Evolutionary conservation across 2,329 filamentous ascomycete species (phyloP), one percentile per base, ranked within the genome.

Genomic region (Pleurostoma richardsiae): DNA sequence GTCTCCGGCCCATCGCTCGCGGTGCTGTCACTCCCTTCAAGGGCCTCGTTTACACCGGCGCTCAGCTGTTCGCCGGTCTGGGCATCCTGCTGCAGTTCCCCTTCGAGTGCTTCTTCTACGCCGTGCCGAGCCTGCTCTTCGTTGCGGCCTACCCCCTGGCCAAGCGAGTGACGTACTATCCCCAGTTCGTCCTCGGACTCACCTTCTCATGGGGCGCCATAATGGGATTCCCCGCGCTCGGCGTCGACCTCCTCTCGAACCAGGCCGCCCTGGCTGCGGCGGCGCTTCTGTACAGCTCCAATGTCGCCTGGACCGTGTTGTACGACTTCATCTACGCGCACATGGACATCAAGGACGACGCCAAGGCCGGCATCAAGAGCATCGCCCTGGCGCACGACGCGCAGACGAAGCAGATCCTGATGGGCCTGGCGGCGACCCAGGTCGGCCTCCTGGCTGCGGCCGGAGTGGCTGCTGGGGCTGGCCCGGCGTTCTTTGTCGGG

Each of bases 241-340:
- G 88, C 2, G 70, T 94, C 33, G 87, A 91, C 53, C 63, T 94
- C n/a, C 64, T 92, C 10, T 68, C 78, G 5, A 79, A 86, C 53
- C 69, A 69, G 27, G 65, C 79, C 1, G 86, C 87, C 3, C 61
- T 88, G 48, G 71, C 76, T 4, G 82, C 86, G 2, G 86, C 87
- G 1, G 80, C 74, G 3, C 80, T 79, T 48, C 70, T 95, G 42
- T 95, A 95, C 61, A 70, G 78, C 8, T 90, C 86, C 40, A 94
- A 90, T 56, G 74, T 94, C 28, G 83, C 88, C 3, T 95, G 90
- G 90, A 95, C 89, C 0, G 77, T 95, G 29, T 68, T 95, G 38
- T 95, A 95, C 64, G 90, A 95, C 63, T 95, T 94, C 82, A 90
- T 95, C 30, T 95, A 95, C 64, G 90, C 90, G 10, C 90, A 95